These are phyloP conservation scores for Claviceps purpurea DNA, from an alignment of 2,329 filamentous ascomycete genomes.

Conservation along the genomic window DNA sequence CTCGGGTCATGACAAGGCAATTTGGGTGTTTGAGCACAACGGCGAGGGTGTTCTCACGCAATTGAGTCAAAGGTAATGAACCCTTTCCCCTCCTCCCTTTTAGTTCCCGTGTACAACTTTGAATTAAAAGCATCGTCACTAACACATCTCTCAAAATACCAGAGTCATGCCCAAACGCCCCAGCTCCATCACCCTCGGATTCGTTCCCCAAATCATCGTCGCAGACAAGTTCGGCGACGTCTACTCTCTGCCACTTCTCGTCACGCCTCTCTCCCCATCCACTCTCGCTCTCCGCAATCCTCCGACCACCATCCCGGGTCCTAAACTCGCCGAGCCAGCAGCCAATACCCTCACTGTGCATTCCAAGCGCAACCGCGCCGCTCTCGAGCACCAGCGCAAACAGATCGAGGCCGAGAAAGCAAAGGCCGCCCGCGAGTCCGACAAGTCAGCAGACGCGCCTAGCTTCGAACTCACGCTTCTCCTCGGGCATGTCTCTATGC, in stretches of 20 bases:
- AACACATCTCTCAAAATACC: conserved; percentile 18
- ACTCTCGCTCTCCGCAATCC: conserved; percentile 5
- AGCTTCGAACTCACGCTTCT: conserved; percentile 65
- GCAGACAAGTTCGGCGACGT: conserved; percentile 97
- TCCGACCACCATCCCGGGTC: background rate
- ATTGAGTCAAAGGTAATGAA: conserved; percentile 54
- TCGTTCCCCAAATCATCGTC: conserved; percentile 61
- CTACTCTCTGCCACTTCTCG: conserved; percentile 63
- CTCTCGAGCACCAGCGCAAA: conserved; percentile 44
- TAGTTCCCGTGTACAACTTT: background rate
- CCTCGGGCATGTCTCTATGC: conserved; percentile 88
- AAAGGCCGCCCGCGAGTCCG: conserved; percentile 11
- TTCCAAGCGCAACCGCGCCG: conserved; percentile 47
- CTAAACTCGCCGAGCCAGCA: conserved; percentile 28
- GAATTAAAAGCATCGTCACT: background rate
- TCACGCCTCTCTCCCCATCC: conserved; percentile 11
- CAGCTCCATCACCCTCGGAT: conserved; percentile 57
- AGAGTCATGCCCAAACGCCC: conserved; percentile 79
- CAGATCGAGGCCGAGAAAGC: conserved; percentile 23
- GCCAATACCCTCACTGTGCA: conserved; percentile 50
- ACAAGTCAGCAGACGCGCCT: conserved; percentile 19
- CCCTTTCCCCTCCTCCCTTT: background rate
- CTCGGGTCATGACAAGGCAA: conserved; percentile 81
- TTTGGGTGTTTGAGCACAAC: conserved; percentile 67
- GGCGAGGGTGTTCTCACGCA: conserved; percentile 47